phyloP scores from a whole-genome alignment of 139 green algal species.

The Astrephomene gubernaculifera region DNA sequence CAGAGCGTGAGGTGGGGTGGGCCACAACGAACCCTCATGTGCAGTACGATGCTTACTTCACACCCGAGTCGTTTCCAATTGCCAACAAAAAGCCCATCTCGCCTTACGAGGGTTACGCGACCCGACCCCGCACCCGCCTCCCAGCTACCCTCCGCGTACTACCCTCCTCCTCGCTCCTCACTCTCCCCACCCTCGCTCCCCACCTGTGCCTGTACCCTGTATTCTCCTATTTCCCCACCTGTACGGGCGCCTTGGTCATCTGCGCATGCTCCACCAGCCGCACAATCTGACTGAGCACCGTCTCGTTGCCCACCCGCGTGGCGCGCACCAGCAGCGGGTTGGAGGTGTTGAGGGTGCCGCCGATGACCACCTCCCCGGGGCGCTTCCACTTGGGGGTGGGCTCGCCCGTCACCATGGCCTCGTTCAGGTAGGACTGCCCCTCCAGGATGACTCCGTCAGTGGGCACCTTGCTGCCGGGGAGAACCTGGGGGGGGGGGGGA shows the following conservation, averaged over 20 bases:
- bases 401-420: conserved; percentile 98
- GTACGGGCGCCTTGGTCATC: conserved; percentile 96
- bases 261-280: conserved; percentile 95
- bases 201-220: too few relatives aligned
- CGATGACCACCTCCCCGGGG: conserved; percentile 79
- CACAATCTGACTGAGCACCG: conserved; percentile 93
- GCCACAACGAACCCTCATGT: too few relatives aligned
- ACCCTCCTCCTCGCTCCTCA: too few relatives aligned
- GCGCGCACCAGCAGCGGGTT: conserved; percentile 68
- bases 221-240: conserved; percentile 65
- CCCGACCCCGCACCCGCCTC: too few relatives aligned
- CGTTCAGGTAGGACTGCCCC: conserved; percentile 90
- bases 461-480: conserved; percentile 87
- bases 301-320: conserved; percentile 83
- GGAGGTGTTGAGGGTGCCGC: conserved; percentile 92
- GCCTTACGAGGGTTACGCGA: too few relatives aligned
- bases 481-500: conserved; percentile 61
- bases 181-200: too few relatives aligned
- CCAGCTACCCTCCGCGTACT: too few relatives aligned
- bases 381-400: conserved; percentile 65
- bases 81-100: too few relatives aligned
- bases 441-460: conserved; percentile 88
- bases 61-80: too few relatives aligned
- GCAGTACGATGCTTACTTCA: too few relatives aligned
- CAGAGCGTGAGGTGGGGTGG: too few relatives aligned